Evolutionary conservation across 176 grass and related monocot genomes (phyloP).

Genomic region (Neostapfia colusana): DNA sequence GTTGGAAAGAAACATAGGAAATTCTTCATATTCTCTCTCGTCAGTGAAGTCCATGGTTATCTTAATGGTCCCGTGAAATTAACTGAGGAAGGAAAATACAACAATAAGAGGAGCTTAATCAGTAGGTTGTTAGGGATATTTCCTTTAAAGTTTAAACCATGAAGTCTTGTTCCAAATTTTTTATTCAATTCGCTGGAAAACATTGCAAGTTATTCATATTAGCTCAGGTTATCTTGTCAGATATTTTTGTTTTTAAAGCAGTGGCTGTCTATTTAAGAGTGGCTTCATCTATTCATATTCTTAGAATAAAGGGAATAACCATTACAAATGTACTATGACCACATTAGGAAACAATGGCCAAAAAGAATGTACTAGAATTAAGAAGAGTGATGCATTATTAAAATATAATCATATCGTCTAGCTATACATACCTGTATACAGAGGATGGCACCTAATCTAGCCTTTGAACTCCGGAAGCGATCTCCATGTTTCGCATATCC

Average conservation of each 20-base stretch:
- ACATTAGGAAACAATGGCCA: slow-evolving; percentile 16
- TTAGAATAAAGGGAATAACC: slow-evolving; percentile 27
- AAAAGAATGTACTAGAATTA: slow-evolving; percentile 18
- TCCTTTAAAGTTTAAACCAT: background rate
- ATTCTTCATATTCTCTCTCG: background rate
- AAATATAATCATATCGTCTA: background rate
- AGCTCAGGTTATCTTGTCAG: background rate
- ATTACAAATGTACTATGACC: slow-evolving; percentile 4
- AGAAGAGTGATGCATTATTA: background rate
- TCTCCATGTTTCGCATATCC: slow-evolving; percentile 63
- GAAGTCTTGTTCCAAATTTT: slow-evolving; percentile 18
- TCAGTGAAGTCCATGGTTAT: slow-evolving; percentile 1
- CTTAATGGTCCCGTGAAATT: background rate
- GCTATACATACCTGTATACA: slow-evolving; percentile 77
- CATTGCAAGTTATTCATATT: slow-evolving; percentile 7
- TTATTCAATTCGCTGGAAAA: slow-evolving; percentile 15
- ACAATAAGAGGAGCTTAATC: background rate
- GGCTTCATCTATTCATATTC: slow-evolving; percentile 21
- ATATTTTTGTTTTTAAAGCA: slow-evolving; percentile 8
- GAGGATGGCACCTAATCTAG: slow-evolving; percentile 74
- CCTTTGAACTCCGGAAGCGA: slow-evolving; percentile 76
- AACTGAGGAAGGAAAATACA: slow-evolving; percentile 8
- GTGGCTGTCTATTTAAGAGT: slow-evolving; percentile 16
- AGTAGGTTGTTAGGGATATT: slow-evolving; percentile 14
- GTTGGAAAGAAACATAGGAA: slow-evolving; percentile 13